Conservation (phyloP, 176 grass and related monocot genomes). For the Raddia distichophylla region DNA sequence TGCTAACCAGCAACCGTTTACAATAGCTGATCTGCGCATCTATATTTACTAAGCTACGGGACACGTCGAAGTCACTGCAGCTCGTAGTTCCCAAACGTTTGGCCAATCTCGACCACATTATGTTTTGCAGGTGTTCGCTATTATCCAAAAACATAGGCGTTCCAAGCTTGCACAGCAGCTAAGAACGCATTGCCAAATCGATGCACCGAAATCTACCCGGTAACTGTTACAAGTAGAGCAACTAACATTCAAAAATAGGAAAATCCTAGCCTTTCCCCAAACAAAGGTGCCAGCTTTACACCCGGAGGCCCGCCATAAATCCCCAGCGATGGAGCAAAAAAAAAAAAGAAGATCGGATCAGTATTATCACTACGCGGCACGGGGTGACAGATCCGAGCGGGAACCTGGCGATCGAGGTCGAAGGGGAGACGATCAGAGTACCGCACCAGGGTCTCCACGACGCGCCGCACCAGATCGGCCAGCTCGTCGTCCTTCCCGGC, state of each 20-base stretch:
- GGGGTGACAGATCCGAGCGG: slow-evolving; percentile 43
- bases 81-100: background rate
- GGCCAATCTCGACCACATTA: background rate
- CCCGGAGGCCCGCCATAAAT: slow-evolving; percentile 1
- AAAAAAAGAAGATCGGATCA: slow-evolving; percentile 8
- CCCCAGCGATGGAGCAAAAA: slow-evolving; percentile 6
- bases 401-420: slow-evolving; percentile 87
- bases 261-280: slow-evolving; percentile 22
- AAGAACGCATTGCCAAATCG: slow-evolving; percentile 7
- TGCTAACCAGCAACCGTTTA: background rate
- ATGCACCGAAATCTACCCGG: slow-evolving; percentile 19
- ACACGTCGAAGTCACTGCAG: slow-evolving; percentile 10
- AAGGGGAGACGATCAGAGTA: slow-evolving; percentile 86
- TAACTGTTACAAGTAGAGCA: background rate
- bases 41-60: background rate
- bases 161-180: slow-evolving; percentile 8
- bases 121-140: background rate
- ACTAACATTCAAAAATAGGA: background rate
- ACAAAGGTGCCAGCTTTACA: slow-evolving; percentile 1
- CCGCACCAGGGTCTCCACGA: slow-evolving; percentile 65
- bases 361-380: background rate
- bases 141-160: background rate
- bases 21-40: background rate
- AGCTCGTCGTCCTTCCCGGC: slow-evolving; percentile 81
- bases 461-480: slow-evolving; percentile 83